Percentiles rank a stretch among this genome's conserved stretches.
Evolutionary conservation across 208 protist species (phyloP).

Genomic region (Leishmania guyanensis): DNA sequence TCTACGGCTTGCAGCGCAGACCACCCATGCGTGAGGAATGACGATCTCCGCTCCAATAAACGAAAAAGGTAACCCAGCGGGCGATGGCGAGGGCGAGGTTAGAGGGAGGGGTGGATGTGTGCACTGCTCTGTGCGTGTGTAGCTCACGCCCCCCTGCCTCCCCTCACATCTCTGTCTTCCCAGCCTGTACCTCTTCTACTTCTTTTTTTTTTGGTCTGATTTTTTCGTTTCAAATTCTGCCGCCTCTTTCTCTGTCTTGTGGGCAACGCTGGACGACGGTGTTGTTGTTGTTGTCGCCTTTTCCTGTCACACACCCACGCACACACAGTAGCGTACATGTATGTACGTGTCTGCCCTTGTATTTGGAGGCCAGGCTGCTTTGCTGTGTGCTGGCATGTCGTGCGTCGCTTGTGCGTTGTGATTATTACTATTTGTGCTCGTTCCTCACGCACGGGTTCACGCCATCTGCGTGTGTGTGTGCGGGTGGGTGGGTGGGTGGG

Average conservation of each 20-base stretch:
- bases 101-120: neutral
- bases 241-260: neutral
- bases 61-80: neutral
- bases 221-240: neutral
- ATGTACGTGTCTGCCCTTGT: neutral
- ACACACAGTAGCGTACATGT: neutral
- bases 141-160: neutral
- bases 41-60: neutral
- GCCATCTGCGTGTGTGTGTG: neutral
- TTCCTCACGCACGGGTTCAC: neutral
- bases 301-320: neutral
- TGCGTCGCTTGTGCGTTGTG: neutral
- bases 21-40: neutral
- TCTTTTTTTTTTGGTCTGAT: neutral
- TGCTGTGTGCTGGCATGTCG: neutral
- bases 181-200: neutral
- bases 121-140: neutral
- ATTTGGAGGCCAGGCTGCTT: neutral
- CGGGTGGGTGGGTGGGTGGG: neutral
- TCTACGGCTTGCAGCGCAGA: conserved; percentile 27
- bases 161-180: neutral
- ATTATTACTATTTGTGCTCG: neutral
- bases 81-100: no score
- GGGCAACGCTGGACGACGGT: neutral
- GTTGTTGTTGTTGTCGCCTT: neutral